These are phyloP conservation scores for Plasmodium chabaudi DNA, from an alignment of 169 alveolate species.

Conservation along the genomic window DNA sequence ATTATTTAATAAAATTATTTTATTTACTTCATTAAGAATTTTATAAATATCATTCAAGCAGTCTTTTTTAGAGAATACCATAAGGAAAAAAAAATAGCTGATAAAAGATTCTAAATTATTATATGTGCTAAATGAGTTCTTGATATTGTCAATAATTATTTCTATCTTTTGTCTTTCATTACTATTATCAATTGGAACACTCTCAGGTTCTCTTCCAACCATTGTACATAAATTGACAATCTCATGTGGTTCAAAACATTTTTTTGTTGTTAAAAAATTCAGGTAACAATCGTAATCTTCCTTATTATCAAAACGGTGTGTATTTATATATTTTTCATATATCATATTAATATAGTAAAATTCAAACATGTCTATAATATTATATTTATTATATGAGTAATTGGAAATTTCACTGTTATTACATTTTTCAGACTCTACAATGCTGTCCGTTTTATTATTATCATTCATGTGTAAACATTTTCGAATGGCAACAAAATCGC, in stretches of 20 bases:
- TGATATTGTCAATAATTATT: slow-evolving; percentile 15
- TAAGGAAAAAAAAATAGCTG: slow-evolving; percentile 44
- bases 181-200: neutral
- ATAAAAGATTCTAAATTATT: slow-evolving; percentile 14
- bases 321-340: neutral
- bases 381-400: neutral
- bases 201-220: neutral
- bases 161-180: neutral
- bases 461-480: neutral
- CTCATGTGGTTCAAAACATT: slow-evolving; percentile 27
- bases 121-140: neutral
- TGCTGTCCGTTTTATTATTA: neutral
- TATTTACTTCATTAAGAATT: slow-evolving; percentile 20
- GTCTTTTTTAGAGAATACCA: slow-evolving; percentile 9
- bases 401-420: neutral
- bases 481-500: neutral
- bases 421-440: neutral
- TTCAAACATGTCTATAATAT: slow-evolving; percentile 21
- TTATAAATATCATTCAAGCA: slow-evolving; percentile 3
- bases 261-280: slow-evolving; percentile 12
- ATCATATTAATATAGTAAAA: slow-evolving; percentile 45
- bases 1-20: neutral
- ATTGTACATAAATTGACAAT: slow-evolving; percentile 24
- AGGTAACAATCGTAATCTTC: slow-evolving; percentile 17
- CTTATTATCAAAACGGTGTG: neutral